Base-by-base conservation (phyloP, 2,329 filamentous ascomycete species). In the Kalaharituber pfeilii region DNA sequence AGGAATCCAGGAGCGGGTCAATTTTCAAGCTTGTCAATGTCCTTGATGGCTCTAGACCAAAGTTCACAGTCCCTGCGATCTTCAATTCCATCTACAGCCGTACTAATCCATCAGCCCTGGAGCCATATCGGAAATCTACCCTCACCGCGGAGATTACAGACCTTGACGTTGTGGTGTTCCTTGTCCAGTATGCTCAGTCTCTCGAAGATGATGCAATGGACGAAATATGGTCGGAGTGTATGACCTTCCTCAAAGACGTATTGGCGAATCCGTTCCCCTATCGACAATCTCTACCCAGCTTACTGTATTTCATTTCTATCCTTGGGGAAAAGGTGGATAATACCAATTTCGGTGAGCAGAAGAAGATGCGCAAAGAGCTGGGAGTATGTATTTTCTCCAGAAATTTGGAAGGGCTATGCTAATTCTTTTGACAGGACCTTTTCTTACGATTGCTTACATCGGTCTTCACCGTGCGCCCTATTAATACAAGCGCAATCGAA, bases 181-280 rank as follows among this genome's bases (percentile, higher is more conserved):
- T 96, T 45, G 84, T 94, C 6, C 84, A 91, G 58, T 98, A 98
- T 67, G 82, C 87, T 0, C 78, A 78, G 27, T 91, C 88, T 0
- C 73, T 96, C 11, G 91, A 98, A 65, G 91, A 98, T 64, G 91
- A 98, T 70, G 84, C 91, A 15, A 89, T 95, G 76, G 91, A 98
- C 64, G 91, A 98, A 68, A 94, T 98, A 50, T 98, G 91, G 91
- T 76, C 81, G 39, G 89, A 98, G 66, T 98, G 89, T 67, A 86
- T 88, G 64, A 78, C 82, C 0, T 98, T 98, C 67, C 69, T 96
- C 57, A 83, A 81, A 59, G 93, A 98, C 66, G 77, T 98, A 26
- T 74, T 98, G 26, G 80, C 82, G 24, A 98, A 98, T 65, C 93
- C 91, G 1, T 86, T 98, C 64, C 91, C 91, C 2, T 89, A 98